phyloP scores from a whole-genome alignment of 164 flowering plant species.

The Sedum album region DNA sequence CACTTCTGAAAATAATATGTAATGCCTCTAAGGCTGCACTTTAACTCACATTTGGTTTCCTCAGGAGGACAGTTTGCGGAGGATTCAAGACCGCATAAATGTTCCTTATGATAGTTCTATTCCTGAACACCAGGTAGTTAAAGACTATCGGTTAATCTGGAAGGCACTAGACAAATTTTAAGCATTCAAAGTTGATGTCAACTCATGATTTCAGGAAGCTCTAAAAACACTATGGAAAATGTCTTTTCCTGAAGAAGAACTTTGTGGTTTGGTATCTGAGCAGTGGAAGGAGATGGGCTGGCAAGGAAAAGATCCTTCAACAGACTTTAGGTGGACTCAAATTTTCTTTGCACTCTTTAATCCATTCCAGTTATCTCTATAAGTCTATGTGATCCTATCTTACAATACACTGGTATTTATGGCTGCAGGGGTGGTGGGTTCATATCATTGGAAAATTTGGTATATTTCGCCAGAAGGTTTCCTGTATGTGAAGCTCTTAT shows the following conservation, averaged over 20 bases:
- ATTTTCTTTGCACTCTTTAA: not conserved
- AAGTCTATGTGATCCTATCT: not conserved
- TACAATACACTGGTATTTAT: slow-evolving; percentile 7
- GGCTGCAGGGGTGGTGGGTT: slow-evolving; percentile 82
- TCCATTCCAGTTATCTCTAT: not conserved
- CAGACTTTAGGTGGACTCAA: slow-evolving; percentile 66
- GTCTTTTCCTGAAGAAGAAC: slow-evolving; percentile 82
- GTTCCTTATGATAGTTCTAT: slow-evolving; percentile 72
- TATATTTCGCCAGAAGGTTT: slow-evolving; percentile 67
- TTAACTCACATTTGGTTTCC: not conserved
- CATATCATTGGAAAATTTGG: slow-evolving; percentile 83
- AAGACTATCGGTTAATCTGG: not conserved
- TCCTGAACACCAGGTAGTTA: slow-evolving; percentile 73
- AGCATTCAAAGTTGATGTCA: not conserved
- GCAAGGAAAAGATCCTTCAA: slow-evolving; percentile 97
- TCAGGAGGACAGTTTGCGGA: slow-evolving; percentile 85
- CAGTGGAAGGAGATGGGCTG: slow-evolving; percentile 99
- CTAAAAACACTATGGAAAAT: slow-evolving; percentile 67
- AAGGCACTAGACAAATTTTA: not conserved
- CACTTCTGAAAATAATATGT: not conserved
- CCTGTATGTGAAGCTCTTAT: slow-evolving; percentile 40
- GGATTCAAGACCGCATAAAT: slow-evolving; percentile 75
- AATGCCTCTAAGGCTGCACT: not conserved
- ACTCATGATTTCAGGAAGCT: slow-evolving; percentile 45
- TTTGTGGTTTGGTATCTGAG: slow-evolving; percentile 69